Evolutionary conservation across 768 basidiomycete species (phyloP), one percentile per base, ranked within the genome.

Genomic region (Gloeophyllum trabeum): DNA sequence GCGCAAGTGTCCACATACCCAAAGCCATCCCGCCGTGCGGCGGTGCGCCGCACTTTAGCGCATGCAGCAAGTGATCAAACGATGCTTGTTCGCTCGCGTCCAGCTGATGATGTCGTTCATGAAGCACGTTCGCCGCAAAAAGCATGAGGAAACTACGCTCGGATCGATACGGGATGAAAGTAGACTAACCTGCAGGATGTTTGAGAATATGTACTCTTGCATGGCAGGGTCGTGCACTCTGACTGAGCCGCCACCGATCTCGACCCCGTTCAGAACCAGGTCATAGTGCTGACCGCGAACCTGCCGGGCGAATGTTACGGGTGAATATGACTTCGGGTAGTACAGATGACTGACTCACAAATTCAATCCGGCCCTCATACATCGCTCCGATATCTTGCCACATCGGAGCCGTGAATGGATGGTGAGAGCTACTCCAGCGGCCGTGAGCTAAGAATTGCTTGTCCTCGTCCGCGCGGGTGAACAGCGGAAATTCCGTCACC

Each of bases 321-420:
- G 35, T 25, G 38, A 24, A 10, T 3, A 46, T 41, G 35, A 55
- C 70, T 49, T 75, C 51, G 66, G 59, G 22, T 14, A 25, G 24
- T 34, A 10, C 19, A 22, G 3, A 24, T 13, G n/a, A 10, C 28
- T 32, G 16, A 32, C 10, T 35, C 16, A 51, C 58, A 44, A 25
- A 57, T 40, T 78, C 75, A 37, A 82, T 63, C 51, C 76, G 67
- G 26, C 87, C 89, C 32, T 64, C 64, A 54, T 83, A 81, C 63
- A 97, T 67, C 26, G 75, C 73, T 36, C 77, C 69, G 20, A 94
- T 69, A 59, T 97, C 93, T 59, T 94, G 75, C 70, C 70, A 84
- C 79, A 93, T 86, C 18, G 93, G 93, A 6, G 93, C 92, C 10
- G 93, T 97, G 61, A 97, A 97, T 2, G 93, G 93, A 60, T 97